Conservation (phyloP, 2,329 filamentous ascomycete genomes). For the Ciborinia camelliae region DNA sequence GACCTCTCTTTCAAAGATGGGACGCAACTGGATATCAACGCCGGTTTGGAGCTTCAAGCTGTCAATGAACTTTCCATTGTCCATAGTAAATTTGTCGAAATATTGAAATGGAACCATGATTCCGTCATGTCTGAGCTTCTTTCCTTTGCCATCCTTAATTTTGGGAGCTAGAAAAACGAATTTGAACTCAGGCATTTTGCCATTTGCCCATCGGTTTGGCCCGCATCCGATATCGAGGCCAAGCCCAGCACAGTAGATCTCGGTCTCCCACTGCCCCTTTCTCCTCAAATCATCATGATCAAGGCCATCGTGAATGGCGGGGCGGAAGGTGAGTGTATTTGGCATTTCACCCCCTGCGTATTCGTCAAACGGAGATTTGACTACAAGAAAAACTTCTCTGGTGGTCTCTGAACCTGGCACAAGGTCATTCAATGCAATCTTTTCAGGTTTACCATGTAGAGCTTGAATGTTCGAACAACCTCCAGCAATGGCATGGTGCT, state of each 20-base stretch:
- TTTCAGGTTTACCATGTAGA: not conserved
- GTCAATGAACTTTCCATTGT: not conserved
- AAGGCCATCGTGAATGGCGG: not conserved
- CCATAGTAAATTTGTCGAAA: not conserved
- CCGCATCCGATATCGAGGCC: not conserved
- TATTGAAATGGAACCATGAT: rapidly evolving
- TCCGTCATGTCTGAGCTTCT: not conserved
- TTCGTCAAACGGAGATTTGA: not conserved
- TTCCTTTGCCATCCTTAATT: not conserved
- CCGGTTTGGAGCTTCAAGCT: not conserved
- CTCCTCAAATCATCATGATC: not conserved
- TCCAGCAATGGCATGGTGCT: not conserved
- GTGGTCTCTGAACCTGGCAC: not conserved
- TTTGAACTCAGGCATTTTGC: not conserved
- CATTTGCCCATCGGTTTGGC: not conserved
- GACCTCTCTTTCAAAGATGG: no score
- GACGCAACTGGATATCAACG: no score
- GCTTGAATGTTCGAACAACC: not conserved
- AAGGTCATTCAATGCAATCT: not conserved
- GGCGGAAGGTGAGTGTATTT: not conserved
- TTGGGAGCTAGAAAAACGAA: not conserved
- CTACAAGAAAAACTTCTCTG: not conserved
- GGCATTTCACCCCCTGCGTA: not conserved
- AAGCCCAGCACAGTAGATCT: not conserved
- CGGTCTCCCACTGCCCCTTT: rapidly evolving